phyloP scores from a whole-genome alignment of 148 eudicot species.

The Arbutus unedo region DNA sequence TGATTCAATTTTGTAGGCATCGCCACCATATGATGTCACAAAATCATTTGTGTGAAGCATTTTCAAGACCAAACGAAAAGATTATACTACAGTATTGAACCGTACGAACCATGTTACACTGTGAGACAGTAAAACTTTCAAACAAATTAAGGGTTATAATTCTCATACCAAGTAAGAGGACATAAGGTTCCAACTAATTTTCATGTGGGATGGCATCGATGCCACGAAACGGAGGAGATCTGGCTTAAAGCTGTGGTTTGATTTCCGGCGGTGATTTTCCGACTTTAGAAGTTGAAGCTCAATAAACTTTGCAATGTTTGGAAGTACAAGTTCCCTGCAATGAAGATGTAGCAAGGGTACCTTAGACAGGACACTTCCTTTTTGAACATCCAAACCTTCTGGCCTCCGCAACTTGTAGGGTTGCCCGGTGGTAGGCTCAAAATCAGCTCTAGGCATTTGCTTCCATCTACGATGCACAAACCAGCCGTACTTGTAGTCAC shows the following conservation, averaged over 20 bases:
- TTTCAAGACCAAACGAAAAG: neutral
- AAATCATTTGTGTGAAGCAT: neutral
- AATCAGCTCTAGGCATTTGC: slow-evolving; percentile 73
- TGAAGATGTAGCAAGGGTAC: slow-evolving; percentile 82
- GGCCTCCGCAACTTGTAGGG: slow-evolving; percentile 82
- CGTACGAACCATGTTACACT: neutral
- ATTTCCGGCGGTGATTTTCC: slow-evolving; percentile 9
- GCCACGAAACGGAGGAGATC: slow-evolving; percentile 83
- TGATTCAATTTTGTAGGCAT: neutral
- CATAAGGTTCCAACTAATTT: slow-evolving; percentile 98
- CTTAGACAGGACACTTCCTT: slow-evolving; percentile 87
- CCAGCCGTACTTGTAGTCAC: slow-evolving; percentile 96
- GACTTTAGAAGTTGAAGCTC: slow-evolving; percentile 32
- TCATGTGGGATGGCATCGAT: slow-evolving; percentile 95
- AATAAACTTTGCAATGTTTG: slow-evolving; percentile 65
- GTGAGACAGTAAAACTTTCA: neutral
- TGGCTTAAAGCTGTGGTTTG: slow-evolving; percentile 32
- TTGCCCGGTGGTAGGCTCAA: slow-evolving; percentile 68
- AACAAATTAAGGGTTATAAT: neutral
- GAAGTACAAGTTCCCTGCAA: slow-evolving; percentile 82
- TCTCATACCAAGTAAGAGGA: slow-evolving; percentile 71
- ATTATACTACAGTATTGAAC: neutral
- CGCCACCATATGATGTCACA: neutral
- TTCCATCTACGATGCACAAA: slow-evolving; percentile 81
- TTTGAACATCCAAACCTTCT: slow-evolving; percentile 77